These are phyloP conservation scores for Lactifluus subvellereus DNA, from an alignment of 768 basidiomycete species.

Conservation along the genomic window DNA sequence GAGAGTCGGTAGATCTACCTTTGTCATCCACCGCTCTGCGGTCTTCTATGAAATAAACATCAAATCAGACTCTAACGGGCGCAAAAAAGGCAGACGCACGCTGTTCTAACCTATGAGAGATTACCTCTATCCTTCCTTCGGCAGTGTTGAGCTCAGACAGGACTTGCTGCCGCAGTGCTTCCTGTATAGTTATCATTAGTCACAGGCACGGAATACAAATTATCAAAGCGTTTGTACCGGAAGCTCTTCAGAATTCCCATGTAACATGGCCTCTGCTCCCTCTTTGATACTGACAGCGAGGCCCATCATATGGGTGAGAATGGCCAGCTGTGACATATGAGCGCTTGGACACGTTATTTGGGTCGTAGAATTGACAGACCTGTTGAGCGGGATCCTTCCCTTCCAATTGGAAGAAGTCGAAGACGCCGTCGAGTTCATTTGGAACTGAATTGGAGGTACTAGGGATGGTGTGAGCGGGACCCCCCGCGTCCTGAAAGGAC, in stretches of 20 bases:
- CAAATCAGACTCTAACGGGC: neutral
- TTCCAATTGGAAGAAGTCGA: constrained; percentile 21
- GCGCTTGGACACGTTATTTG: neutral
- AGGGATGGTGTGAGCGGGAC: neutral
- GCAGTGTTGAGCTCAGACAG: constrained; percentile 23
- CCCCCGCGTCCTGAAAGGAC: constrained; percentile 11
- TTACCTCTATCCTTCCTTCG: constrained; percentile 17
- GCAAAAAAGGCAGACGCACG: constrained; percentile 8
- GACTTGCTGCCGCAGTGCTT: constrained; percentile 21
- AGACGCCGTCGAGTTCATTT: constrained; percentile 11
- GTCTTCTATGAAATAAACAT: constrained; percentile 9
- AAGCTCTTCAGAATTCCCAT: constrained; percentile 10
- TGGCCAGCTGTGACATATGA: constrained; percentile 7
- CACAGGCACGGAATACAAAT: neutral
- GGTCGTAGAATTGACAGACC: constrained; percentile 3
- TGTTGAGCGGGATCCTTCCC: constrained; percentile 21
- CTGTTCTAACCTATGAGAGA: constrained; percentile 19
- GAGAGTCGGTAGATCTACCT: constrained; percentile 4
- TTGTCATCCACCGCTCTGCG: constrained; percentile 22
- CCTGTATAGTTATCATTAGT: constrained; percentile 2
- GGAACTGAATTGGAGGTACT: neutral
- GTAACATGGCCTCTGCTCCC: constrained; percentile 22
- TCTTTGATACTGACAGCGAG: constrained; percentile 23
- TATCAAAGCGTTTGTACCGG: constrained; percentile 7
- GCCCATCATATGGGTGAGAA: constrained; percentile 23